These are phyloP conservation scores for Termitomyces sp. DNA, from an alignment of 768 basidiomycete genomes.

Conservation along the genomic window DNA sequence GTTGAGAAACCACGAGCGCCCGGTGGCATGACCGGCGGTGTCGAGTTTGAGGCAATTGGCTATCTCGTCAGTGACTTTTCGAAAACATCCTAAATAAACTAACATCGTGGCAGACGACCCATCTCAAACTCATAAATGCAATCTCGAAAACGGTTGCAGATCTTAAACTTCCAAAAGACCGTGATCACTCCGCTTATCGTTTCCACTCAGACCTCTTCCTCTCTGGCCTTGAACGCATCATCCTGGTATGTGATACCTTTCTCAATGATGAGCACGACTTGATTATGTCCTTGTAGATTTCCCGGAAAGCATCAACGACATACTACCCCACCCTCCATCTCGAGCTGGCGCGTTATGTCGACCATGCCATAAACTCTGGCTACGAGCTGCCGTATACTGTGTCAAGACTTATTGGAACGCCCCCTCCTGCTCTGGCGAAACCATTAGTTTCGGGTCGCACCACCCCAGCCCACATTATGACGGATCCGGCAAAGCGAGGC, in stretches of 20 bases:
- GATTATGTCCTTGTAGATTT: conserved; percentile 50
- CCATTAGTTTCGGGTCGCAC: conserved; percentile 24
- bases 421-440: conserved; percentile 63
- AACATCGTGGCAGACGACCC: conserved; percentile 59
- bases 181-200: conserved; percentile 73
- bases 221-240: conserved; percentile 87
- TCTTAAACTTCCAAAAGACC: conserved; percentile 60
- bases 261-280: no score
- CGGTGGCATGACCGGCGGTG: conserved; percentile 97
- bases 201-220: conserved; percentile 88
- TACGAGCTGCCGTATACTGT: conserved; percentile 82
- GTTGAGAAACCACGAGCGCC: conserved; percentile 93
- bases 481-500: conserved; percentile 21
- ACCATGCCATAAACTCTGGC: conserved; percentile 57
- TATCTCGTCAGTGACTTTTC: conserved; percentile 67
- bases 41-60: conserved; percentile 95
- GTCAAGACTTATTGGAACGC: conserved; percentile 73
- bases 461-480: conserved; percentile 17
- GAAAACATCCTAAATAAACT: neutral
- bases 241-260: conserved; percentile 57
- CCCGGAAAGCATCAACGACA: conserved; percentile 90
- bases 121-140: conserved; percentile 83
- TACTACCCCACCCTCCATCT: conserved; percentile 96
- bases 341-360: conserved; percentile 86
- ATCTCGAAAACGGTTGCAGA: conserved; percentile 64